phyloP scores from a whole-genome alignment of 176 grass and related monocot genomes.

The Avena sativa region DNA sequence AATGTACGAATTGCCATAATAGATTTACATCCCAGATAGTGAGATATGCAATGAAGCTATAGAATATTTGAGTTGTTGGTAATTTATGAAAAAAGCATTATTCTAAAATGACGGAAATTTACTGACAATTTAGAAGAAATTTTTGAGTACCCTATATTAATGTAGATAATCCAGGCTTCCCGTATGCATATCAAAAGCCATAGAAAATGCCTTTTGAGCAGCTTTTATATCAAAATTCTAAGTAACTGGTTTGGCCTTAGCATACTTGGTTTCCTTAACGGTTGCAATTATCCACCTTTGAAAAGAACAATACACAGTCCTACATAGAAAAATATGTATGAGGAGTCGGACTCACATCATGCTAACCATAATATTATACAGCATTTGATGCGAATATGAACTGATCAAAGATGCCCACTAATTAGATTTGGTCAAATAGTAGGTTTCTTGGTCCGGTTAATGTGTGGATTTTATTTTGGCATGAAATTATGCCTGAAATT shows the following conservation, averaged over 20 bases:
- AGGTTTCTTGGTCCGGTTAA: no score
- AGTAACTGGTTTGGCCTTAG: conserved; percentile 42
- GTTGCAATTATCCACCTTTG: conserved; percentile 78
- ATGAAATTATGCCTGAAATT: no score
- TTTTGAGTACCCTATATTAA: conserved; percentile 54
- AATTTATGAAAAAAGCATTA: conserved; percentile 2
- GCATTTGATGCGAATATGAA: no score
- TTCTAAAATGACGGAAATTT: neutral
- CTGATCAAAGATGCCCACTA: no score
- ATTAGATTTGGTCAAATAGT: no score
- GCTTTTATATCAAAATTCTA: conserved; percentile 41
- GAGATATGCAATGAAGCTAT: neutral
- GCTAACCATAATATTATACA: no score
- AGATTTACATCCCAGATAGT: neutral
- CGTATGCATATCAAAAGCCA: conserved; percentile 59
- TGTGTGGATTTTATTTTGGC: no score
- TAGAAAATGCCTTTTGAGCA: conserved; percentile 58
- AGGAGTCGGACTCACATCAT: no score
- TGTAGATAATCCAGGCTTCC: neutral
- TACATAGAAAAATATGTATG: neutral
- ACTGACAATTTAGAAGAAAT: neutral
- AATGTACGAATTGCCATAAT: neutral
- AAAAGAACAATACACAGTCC: conserved; percentile 34
- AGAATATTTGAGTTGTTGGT: neutral
- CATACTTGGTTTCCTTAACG: conserved; percentile 49